A percentile compares a stretch with the other conserved stretches of the same genome.
These are phyloP conservation scores for Pelargonium cotyledonis DNA, from an alignment of 441 rosid genomes.

Conservation along the genomic window DNA sequence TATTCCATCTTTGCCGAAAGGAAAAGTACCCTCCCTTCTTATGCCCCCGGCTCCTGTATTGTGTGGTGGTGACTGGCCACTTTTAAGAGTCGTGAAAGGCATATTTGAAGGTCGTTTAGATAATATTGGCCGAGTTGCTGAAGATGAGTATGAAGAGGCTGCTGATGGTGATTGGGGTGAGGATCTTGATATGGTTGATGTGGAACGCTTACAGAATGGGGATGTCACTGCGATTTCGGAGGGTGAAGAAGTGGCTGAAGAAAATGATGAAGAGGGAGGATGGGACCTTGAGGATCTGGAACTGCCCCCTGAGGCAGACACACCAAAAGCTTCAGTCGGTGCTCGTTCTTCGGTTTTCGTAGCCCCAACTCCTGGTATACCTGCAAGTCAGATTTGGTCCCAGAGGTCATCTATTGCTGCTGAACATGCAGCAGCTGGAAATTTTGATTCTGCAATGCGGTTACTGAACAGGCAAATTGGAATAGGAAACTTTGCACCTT, in stretches of 20 bases:
- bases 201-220: conserved; percentile 48
- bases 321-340: conserved; percentile 52
- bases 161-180: conserved; percentile 74
- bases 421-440: conserved; percentile 86
- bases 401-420: conserved; percentile 80
- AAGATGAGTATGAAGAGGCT: conserved; percentile 54
- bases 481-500: conserved; percentile 54
- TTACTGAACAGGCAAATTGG: conserved; percentile 80
- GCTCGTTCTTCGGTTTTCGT: conserved; percentile 50
- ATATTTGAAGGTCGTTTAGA: conserved; percentile 79
- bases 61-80: conserved; percentile 89
- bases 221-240: conserved; percentile 47
- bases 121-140: conserved; percentile 38
- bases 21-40: conserved; percentile 56
- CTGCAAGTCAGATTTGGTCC: conserved; percentile 74
- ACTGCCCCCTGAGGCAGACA: conserved; percentile 68
- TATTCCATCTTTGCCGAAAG: not conserved
- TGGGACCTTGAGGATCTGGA: conserved; percentile 88
- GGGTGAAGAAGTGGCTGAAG: conserved; percentile 56
- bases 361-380: conserved; percentile 74
- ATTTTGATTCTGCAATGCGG: conserved; percentile 83
- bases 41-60: conserved; percentile 59
- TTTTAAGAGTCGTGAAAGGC: conserved; percentile 74
- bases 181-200: conserved; percentile 62
- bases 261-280: conserved; percentile 59